A percentile compares a stretch with the other conserved stretches of the same genome.
Evolutionary conservation across 2,329 filamentous ascomycete species (phyloP).

Genomic region (Phoma herbarum): DNA sequence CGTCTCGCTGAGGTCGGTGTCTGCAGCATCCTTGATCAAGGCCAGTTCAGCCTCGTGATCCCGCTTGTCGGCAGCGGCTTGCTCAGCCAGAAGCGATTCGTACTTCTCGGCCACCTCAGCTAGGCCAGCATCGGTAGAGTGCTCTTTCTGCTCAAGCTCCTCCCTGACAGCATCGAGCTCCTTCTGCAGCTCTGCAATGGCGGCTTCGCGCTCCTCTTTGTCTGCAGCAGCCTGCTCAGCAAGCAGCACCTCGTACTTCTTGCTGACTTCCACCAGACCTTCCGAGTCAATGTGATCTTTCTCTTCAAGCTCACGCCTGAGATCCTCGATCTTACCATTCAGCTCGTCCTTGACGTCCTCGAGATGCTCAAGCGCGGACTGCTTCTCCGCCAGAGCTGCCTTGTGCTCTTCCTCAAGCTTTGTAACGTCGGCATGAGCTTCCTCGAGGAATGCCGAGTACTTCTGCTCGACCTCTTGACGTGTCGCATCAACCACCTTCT

Average conservation of each 20-base stretch:
- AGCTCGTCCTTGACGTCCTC: slow-evolving; percentile 35
- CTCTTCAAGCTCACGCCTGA: slow-evolving; percentile 33
- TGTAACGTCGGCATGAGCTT: slow-evolving; percentile 36
- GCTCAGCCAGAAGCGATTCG: slow-evolving; percentile 39
- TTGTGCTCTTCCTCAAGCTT: slow-evolving; percentile 43
- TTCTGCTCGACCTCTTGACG: slow-evolving; percentile 44
- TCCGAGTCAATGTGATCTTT: slow-evolving; percentile 30
- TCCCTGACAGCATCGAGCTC: slow-evolving; percentile 24
- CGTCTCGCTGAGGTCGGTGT: slow-evolving; percentile 24
- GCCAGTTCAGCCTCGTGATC: slow-evolving; percentile 34
- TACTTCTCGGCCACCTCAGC: slow-evolving; percentile 40
- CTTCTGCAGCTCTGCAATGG: slow-evolving; percentile 30
- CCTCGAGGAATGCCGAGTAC: slow-evolving; percentile 41
- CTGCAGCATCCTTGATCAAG: slow-evolving; percentile 25
- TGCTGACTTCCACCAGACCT: slow-evolving; percentile 31
- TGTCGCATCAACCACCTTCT: slow-evolving; percentile 24
- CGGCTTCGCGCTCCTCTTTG: slow-evolving; percentile 31
- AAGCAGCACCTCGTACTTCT: slow-evolving; percentile 40
- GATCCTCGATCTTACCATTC: slow-evolving; percentile 27
- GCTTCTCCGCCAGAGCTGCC: slow-evolving; percentile 32
- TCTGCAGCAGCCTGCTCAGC: slow-evolving; percentile 35
- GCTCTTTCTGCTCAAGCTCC: slow-evolving; percentile 33
- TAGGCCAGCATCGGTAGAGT: slow-evolving; percentile 27
- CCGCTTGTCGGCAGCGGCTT: slow-evolving; percentile 31
- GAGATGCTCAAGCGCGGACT: slow-evolving; percentile 40